Conservation (phyloP, 2,329 filamentous ascomycete species). For the Neoarthrinium moseri region DNA sequence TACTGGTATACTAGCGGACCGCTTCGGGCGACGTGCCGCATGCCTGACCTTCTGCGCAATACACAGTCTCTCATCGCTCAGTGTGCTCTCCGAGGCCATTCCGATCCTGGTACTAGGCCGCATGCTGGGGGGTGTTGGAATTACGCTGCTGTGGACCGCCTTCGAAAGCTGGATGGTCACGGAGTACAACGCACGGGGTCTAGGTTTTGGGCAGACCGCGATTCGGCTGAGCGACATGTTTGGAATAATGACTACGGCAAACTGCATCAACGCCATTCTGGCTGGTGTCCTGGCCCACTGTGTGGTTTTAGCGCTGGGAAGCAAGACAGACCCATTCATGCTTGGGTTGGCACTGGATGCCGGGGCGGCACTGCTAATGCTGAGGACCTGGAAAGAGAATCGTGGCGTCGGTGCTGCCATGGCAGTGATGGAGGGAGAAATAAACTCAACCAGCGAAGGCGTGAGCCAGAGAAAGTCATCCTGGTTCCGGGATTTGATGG, state of each 20-base stretch:
- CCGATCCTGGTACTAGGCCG: slow-evolving; percentile 50
- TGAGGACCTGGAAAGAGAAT: slow-evolving; percentile 29
- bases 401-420: slow-evolving; percentile 8
- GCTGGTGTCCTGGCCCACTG: slow-evolving; percentile 49
- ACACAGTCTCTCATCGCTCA: slow-evolving; percentile 52
- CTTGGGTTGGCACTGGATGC: slow-evolving; percentile 33
- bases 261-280: slow-evolving; percentile 51
- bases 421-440: not conserved
- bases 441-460: not conserved
- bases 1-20: slow-evolving; percentile 46
- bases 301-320: slow-evolving; percentile 43
- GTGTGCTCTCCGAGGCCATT: slow-evolving; percentile 36
- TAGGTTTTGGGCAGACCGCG: slow-evolving; percentile 28
- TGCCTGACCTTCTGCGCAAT: slow-evolving; percentile 54
- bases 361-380: slow-evolving; percentile 25
- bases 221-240: slow-evolving; percentile 48
- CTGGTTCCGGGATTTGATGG: not conserved
- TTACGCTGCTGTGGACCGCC: slow-evolving; percentile 56
- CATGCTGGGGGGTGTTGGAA: slow-evolving; percentile 52
- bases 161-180: slow-evolving; percentile 64
- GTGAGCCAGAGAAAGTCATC: not conserved
- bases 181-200: slow-evolving; percentile 46
- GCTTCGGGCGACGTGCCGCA: slow-evolving; percentile 48
- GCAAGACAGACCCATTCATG: slow-evolving; percentile 50
- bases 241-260: slow-evolving; percentile 47